Base-by-base conservation (phyloP, 2,329 filamentous ascomycete genomes). In the Aspergillus sp. region DNA sequence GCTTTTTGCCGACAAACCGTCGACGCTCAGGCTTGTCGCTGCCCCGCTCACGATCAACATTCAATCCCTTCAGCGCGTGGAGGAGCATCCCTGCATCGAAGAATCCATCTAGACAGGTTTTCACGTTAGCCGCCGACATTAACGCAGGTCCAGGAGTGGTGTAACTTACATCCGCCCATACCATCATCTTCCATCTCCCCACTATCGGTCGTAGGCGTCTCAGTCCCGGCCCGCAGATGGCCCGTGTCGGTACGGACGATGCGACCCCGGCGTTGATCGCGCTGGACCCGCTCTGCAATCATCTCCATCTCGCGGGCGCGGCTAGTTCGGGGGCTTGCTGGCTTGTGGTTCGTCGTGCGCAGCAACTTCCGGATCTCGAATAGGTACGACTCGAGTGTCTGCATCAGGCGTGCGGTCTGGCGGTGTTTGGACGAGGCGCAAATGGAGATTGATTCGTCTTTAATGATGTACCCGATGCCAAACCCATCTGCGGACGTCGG, bases 391-490 rank as follows among this genome's bases (percentile, higher is more conserved):
- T 98, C 95, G 2, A 98, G 79, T 0, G 91, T 90, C 68, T 96
- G 91, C 60, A 98, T 86, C 70, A 95, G 96, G 5, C 95, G 88
- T 65, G 87, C 87, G 0, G 95, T 99, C 77, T 99, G 95, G 41
- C 95, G 82, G 73, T 99, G 95, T 77, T 97, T 97, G 69, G 89
- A 95, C 13, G 89, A 90, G 0, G 93, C 92, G 74, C 95, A 98
- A 61, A 99, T 93, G 47, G 88, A 91, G 60, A 98, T 90, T 49
- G 86, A 84, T 52, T 95, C 90, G 65, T 96, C 91, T 76, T 99
- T 99, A 83, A 99, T 97, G 69, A 99, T 98, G 78, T 99, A 99
- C 2, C 95, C 95, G 56, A 99, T 97, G 30, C 95, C 95, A 70
- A 98, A 98, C 0, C 95, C 95, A 64, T 97, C 92, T 2, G 88